A percentile compares a stretch with the other conserved stretches of the same genome.
phyloP scores from a whole-genome alignment of 306 rosid genomes.

The Glycine tomentella region DNA sequence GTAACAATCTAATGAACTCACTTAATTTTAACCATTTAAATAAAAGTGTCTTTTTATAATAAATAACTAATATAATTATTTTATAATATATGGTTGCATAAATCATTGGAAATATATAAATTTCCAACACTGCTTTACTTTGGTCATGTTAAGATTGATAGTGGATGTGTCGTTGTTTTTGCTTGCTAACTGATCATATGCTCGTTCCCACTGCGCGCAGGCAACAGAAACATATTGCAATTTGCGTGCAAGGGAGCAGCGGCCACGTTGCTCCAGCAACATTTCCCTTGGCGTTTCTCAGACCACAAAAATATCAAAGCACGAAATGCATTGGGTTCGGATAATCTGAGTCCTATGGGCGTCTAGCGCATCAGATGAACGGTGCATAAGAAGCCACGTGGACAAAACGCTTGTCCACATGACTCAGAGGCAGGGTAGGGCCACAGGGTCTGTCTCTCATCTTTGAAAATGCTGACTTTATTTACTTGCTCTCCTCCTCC shows the following conservation, averaged over 20 bases:
- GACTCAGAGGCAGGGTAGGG: slow-evolving; percentile 20
- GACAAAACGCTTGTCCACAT: slow-evolving; percentile 43
- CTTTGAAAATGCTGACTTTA: slow-evolving; percentile 26
- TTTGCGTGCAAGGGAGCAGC: slow-evolving; percentile 61
- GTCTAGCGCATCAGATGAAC: slow-evolving; percentile 35
- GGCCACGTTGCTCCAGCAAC: slow-evolving; percentile 61
- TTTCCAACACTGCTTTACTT: not conserved
- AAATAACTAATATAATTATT: not conserved
- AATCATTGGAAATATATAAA: not conserved
- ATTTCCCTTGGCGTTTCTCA: slow-evolving; percentile 34
- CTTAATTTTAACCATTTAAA: not conserved
- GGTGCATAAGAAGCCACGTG: slow-evolving; percentile 58
- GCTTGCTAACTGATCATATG: not conserved
- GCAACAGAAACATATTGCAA: slow-evolving; percentile 44
- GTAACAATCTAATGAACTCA: not conserved
- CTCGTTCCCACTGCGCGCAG: slow-evolving; percentile 52
- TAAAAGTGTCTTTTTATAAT: not conserved
- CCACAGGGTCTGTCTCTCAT: not conserved
- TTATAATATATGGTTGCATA: not conserved
- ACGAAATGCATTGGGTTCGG: slow-evolving; percentile 46
- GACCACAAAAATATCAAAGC: slow-evolving; percentile 51
- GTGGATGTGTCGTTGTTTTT: not conserved
- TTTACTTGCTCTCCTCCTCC: slow-evolving; percentile 58
- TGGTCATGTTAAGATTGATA: not conserved
- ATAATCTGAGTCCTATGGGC: slow-evolving; percentile 51